Conservation (phyloP, 768 basidiomycete genomes). For the Cytidiella melzeri region DNA sequence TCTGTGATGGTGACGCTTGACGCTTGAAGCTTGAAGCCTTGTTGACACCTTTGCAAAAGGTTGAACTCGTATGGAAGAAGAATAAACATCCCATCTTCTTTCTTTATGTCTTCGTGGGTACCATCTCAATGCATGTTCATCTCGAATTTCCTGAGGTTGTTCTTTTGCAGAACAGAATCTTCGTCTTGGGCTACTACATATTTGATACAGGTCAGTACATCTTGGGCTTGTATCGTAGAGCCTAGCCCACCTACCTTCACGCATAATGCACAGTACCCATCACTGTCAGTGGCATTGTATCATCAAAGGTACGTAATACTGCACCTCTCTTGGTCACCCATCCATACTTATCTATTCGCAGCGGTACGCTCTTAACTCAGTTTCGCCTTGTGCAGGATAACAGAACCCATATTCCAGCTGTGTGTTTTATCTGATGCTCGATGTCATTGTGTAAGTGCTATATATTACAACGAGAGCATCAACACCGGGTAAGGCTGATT, state of each 20-base stretch:
- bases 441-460: constrained; percentile 8
- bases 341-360: neutral
- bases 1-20: no score
- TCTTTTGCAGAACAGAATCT: constrained; percentile 9
- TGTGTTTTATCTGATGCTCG: constrained; percentile 11
- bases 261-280: constrained; percentile 4
- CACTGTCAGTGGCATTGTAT: neutral
- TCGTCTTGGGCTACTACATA: constrained; percentile 7
- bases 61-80: constrained; percentile 9
- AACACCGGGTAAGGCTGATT: no score
- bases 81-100: constrained; percentile 11
- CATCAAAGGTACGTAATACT: constrained; percentile 2
- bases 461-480: neutral
- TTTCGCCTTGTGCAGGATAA: no score
- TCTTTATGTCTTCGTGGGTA: constrained; percentile 9
- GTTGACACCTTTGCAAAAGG: constrained; percentile 5
- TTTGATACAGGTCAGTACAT: constrained; percentile 12
- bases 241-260: neutral
- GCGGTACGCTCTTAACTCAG: neutral
- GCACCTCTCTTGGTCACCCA: no score
- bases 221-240: neutral
- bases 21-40: no score
- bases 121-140: neutral
- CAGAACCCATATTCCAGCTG: no score
- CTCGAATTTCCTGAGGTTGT: neutral